Evolutionary conservation across 495 filamentous ascomycete species (phyloP).

Genomic region (Hypoxylon fragiforme): DNA sequence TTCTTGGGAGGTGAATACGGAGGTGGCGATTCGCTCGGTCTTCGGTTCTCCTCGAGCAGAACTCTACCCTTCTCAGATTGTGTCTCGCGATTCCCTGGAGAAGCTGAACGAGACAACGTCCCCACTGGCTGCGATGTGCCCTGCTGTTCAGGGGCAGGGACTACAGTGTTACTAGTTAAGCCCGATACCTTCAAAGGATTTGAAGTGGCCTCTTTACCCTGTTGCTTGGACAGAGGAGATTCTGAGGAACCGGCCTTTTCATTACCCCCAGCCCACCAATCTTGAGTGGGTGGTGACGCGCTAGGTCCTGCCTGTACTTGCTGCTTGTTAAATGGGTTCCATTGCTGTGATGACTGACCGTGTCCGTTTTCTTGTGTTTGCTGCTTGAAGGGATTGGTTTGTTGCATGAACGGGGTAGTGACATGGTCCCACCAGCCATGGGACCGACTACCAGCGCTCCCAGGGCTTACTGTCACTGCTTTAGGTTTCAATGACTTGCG

Average conservation of each 20-base stretch:
- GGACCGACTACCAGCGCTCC: slow-evolving; percentile 60
- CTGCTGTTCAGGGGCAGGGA: slow-evolving; percentile 17
- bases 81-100: slow-evolving; percentile 23
- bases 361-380: slow-evolving; percentile 28
- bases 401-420: slow-evolving; percentile 67
- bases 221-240: neutral
- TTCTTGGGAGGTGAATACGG: slow-evolving; percentile 48
- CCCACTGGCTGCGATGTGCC: slow-evolving; percentile 5
- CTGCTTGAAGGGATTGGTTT: slow-evolving; percentile 44
- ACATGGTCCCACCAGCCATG: slow-evolving; percentile 90
- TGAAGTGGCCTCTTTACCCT: neutral
- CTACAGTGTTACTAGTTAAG: slow-evolving; percentile 18
- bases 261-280: slow-evolving; percentile 42
- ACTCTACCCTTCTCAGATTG: slow-evolving; percentile 45
- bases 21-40: slow-evolving; percentile 41
- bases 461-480: slow-evolving; percentile 30
- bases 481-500: slow-evolving; percentile 41
- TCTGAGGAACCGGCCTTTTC: slow-evolving; percentile 36
- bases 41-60: slow-evolving; percentile 38
- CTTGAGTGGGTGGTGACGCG: slow-evolving; percentile 7
- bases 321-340: slow-evolving; percentile 22
- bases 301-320: slow-evolving; percentile 6
- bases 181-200: slow-evolving; percentile 26
- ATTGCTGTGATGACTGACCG: slow-evolving; percentile 20
- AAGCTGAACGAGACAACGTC: slow-evolving; percentile 13